Percentiles rank a stretch among this genome's conserved stretches.
Conservation (phyloP, 306 rosid species). For the Castanea crenata region DNA sequence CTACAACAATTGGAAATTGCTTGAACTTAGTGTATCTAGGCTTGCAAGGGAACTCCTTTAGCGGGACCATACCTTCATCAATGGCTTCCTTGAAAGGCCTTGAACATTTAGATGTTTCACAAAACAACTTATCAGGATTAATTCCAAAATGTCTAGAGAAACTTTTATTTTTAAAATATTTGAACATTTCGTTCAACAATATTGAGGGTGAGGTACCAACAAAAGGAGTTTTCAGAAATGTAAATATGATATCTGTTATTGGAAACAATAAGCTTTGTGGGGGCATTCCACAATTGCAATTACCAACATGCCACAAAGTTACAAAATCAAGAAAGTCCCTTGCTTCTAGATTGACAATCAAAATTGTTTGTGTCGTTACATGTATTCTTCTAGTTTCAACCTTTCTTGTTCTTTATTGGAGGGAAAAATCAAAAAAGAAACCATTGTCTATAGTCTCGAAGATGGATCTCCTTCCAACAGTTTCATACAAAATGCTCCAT, state of each 20-base stretch:
- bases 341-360: constrained; percentile 3
- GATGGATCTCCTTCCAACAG: not conserved
- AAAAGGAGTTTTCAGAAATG: constrained; percentile 30
- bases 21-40: constrained; percentile 20
- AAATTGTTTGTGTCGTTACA: not conserved
- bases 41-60: constrained; percentile 23
- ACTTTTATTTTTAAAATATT: not conserved
- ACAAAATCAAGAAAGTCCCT: constrained; percentile 2
- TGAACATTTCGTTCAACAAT: constrained; percentile 42
- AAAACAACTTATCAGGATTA: constrained; percentile 25
- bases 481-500: constrained; percentile 26
- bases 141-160: constrained; percentile 29
- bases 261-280: constrained; percentile 25
- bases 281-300: not conserved
- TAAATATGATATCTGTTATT: not conserved
- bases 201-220: constrained; percentile 45
- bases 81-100: constrained; percentile 33
- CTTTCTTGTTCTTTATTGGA: not conserved
- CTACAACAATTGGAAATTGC: constrained; percentile 26
- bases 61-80: constrained; percentile 31
- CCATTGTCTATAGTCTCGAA: not conserved
- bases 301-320: constrained; percentile 12
- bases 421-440: constrained; percentile 1
- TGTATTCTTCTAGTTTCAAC: constrained; percentile 5
- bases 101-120: constrained; percentile 27